Evolutionary conservation across 805 yeast species (phyloP), one percentile per base, ranked within the genome.

Genomic region (Candida krabiensis): DNA sequence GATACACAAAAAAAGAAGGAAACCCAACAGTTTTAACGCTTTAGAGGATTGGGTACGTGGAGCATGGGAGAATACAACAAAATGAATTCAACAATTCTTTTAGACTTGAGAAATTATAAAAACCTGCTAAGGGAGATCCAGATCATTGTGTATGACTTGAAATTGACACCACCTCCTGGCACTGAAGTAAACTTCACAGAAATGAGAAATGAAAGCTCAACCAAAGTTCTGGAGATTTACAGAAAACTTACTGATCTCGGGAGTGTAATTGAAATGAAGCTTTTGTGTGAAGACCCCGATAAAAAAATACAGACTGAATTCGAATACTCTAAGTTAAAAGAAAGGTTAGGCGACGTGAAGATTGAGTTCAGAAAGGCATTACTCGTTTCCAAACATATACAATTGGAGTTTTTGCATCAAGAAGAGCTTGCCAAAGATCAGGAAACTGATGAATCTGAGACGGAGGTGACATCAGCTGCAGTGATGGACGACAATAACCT

Each of bases 401-500:
- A 55, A 33, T 36, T 43, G 31, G 36, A 35, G 40, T 43, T 19
- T 28, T 37, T 24, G 44, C 40, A 21, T 36, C 30, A 49, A 11
- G 50, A 43, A 19, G 34, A 23, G 5, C 33, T 16, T 5, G 17
- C 14, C 18, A 25, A 19, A 1, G 39, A 27, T 5, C 18, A 22
- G 3, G 42, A 44, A 3, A 28, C 24, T 8, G 38, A 19, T 8
- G 13, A 12, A 19, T 30, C 19, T 4, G 25, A 15, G 8, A n/a
- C 27, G 9, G 18, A 26, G 8, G 48, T 27, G 2, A 30, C 52
- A 22, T 50, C 47, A 3, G 45, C 55, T 13, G 41, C 61, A 1
- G 58, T 65, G 40, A 47, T 63, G 11, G 53, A 56, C 31, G 64
- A 59, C 25, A 37, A 46, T 9, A 44, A 47, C 21, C 38, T 56